A percentile compares a stretch with the other conserved stretches of the same genome.
Conservation (phyloP, 139 green algal genomes). For the Coelastrella sp. region DNA sequence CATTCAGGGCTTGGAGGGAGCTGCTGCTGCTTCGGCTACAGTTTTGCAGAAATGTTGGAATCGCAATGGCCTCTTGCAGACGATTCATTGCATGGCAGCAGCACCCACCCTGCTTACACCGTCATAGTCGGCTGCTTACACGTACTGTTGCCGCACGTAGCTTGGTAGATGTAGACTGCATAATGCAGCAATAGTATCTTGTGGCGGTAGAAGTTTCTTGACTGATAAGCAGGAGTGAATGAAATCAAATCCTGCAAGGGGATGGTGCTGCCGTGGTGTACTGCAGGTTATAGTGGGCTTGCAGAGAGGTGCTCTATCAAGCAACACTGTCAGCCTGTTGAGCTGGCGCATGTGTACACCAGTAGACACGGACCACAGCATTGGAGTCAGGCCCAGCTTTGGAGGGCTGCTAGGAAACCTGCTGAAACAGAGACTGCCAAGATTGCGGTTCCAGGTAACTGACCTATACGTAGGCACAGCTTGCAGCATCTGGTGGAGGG, state of each 20-base stretch:
- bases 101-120: too few species aligned
- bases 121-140: too few species aligned
- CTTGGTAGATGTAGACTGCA: too few species aligned
- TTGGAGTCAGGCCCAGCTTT: slow-evolving; percentile 7
- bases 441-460: neutral
- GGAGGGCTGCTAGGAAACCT: slow-evolving; percentile 26
- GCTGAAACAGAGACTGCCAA: neutral
- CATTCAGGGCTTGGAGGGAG: slow-evolving; percentile 16
- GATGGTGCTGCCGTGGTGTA: neutral
- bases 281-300: slow-evolving; percentile 18
- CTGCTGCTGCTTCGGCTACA: slow-evolving; percentile 11
- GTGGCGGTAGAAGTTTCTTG: neutral
- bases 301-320: slow-evolving; percentile 7
- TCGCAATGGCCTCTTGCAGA: neutral
- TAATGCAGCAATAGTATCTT: neutral
- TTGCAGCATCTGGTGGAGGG: neutral
- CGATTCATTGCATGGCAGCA: neutral
- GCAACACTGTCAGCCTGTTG: neutral
- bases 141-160: too few species aligned
- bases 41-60: slow-evolving; percentile 24
- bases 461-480: neutral
- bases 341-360: slow-evolving; percentile 38
- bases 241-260: neutral
- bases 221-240: neutral
- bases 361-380: neutral